Percentiles rank a stretch among this genome's conserved stretches.
phyloP scores from a whole-genome alignment of 1,284 basidiomycete species.

The Moesziomyces aphidis region DNA sequence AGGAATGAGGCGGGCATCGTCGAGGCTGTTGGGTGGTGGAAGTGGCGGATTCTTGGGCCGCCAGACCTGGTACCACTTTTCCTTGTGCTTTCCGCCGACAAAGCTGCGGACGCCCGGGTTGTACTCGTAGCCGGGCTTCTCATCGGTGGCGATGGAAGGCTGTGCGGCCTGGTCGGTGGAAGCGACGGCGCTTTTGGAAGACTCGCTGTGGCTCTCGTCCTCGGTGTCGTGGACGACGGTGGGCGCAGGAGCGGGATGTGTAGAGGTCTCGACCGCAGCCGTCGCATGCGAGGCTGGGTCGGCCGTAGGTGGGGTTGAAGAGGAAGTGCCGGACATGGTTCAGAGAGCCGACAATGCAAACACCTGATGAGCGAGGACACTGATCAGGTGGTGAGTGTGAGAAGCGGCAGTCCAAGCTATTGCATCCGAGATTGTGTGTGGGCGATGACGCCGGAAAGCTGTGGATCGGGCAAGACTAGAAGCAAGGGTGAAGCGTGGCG shows the following conservation, averaged over 20 bases:
- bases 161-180: slow-evolving; percentile 25
- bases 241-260: slow-evolving; percentile 3
- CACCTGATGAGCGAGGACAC: not conserved
- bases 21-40: slow-evolving; percentile 70
- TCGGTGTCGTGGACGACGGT: slow-evolving; percentile 14
- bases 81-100: slow-evolving; percentile 47
- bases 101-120: slow-evolving; percentile 58
- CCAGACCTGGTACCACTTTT: slow-evolving; percentile 66
- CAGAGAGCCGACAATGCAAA: not conserved
- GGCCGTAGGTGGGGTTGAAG: not conserved
- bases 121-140: slow-evolving; percentile 49
- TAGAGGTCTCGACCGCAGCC: not conserved
- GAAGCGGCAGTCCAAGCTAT: not conserved
- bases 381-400: not conserved
- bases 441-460: too few species aligned
- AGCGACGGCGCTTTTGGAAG: slow-evolving; percentile 27
- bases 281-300: not conserved
- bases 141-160: slow-evolving; percentile 10
- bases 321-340: not conserved
- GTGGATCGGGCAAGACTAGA: not conserved
- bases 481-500: not conserved
- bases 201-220: slow-evolving; percentile 37
- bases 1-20: slow-evolving; percentile 73
- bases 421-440: not conserved
- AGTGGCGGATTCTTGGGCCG: slow-evolving; percentile 59